phyloP scores from a whole-genome alignment of 1,284 basidiomycete genomes.

The Cerrena zonata region DNA sequence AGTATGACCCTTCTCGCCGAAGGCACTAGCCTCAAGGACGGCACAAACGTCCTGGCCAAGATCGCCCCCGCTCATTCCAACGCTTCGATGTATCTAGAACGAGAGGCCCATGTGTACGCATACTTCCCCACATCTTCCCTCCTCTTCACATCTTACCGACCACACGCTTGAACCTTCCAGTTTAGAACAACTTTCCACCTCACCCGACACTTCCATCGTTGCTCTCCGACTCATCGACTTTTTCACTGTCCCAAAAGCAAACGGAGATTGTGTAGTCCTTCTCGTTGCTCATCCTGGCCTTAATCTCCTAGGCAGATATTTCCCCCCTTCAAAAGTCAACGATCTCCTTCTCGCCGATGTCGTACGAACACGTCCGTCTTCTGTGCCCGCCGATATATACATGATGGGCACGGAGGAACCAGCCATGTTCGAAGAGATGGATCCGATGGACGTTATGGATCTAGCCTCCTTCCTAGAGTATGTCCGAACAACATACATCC shows the following conservation, averaged over 20 bases:
- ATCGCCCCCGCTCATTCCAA: conserved; percentile 65
- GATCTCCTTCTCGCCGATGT: conserved; percentile 58
- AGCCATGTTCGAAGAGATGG: conserved; percentile 46
- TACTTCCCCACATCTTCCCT: neutral
- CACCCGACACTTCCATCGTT: conserved; percentile 46
- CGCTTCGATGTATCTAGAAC: conserved; percentile 63
- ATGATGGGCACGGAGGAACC: conserved; percentile 46
- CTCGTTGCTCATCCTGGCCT: conserved; percentile 60
- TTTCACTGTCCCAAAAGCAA: conserved; percentile 54
- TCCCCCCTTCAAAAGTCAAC: conserved; percentile 61
- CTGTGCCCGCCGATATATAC: conserved; percentile 44
- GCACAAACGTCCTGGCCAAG: conserved; percentile 62
- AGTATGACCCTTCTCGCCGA: conserved; percentile 62
- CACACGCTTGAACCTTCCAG: conserved; percentile 27
- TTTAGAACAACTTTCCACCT: conserved; percentile 45
- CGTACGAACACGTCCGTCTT: conserved; percentile 35
- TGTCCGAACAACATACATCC: conserved; percentile 15
- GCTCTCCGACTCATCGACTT: conserved; percentile 57
- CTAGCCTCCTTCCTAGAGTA: conserved; percentile 68
- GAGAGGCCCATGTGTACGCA: conserved; percentile 65
- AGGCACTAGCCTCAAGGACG: conserved; percentile 64
- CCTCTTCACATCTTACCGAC: neutral
- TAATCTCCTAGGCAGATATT: conserved; percentile 61
- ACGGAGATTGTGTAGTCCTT: conserved; percentile 62
- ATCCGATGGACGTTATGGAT: conserved; percentile 65